Conservation (phyloP, 169 alveolate genomes). For the Eimeria praecox region DNA sequence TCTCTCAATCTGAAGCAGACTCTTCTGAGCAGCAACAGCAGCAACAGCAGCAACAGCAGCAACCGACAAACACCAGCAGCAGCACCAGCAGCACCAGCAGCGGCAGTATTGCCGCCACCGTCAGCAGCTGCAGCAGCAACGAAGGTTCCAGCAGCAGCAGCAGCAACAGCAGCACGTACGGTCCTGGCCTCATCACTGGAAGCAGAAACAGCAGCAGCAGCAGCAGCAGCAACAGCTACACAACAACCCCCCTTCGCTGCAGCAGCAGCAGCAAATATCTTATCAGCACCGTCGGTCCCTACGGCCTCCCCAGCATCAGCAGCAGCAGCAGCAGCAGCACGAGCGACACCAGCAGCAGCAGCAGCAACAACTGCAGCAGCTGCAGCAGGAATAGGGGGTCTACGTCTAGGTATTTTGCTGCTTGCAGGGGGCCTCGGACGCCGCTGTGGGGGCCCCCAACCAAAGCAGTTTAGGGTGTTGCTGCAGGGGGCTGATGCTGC, state of each 20-base stretch:
- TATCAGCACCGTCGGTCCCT: no score
- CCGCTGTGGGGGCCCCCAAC: conserved; percentile 22
- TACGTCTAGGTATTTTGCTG: not conserved
- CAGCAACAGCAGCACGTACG: not conserved
- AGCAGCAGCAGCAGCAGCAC: not conserved
- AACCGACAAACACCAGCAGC: no score
- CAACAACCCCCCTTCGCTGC: no score
- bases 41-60: not conserved
- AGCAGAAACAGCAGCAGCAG: not conserved
- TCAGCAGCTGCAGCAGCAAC: not conserved
- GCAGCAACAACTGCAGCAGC: not conserved
- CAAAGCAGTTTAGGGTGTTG: not conserved
- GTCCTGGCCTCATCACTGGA: not conserved
- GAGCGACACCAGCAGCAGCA: not conserved
- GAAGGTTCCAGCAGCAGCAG: no score
- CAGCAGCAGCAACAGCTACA: not conserved
- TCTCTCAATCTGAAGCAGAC: not conserved
- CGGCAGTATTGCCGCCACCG: not conserved
- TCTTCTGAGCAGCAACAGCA: not conserved
- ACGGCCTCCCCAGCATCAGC: no score
- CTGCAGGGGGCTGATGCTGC: conserved; percentile 22
- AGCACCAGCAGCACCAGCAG: not conserved
- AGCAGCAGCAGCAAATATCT: not conserved
- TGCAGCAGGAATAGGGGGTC: not conserved
- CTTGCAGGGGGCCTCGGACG: not conserved